Conservation (phyloP, 106 monocot species). For the Phalaenopsis aphrodite region DNA sequence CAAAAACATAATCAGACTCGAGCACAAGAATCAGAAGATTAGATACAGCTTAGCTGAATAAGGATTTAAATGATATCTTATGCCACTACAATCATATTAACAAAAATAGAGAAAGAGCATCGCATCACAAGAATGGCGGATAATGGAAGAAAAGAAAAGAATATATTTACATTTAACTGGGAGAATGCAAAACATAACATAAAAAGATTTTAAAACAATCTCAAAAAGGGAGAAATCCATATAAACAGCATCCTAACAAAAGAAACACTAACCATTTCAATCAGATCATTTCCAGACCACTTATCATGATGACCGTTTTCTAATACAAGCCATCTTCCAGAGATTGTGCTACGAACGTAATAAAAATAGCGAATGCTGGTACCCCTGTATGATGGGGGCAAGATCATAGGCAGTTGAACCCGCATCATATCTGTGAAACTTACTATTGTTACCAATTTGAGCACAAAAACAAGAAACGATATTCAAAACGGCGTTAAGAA, state of each 20-base stretch:
- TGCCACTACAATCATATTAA: background rate
- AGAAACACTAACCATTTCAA: constrained; percentile 58
- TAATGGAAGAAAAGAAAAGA: background rate
- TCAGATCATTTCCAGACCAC: constrained; percentile 25
- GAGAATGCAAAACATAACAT: background rate
- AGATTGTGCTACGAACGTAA: constrained; percentile 63
- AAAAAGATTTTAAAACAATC: constrained; percentile 3
- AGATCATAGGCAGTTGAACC: constrained; percentile 64
- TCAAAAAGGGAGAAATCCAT: background rate
- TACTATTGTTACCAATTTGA: constrained; percentile 1
- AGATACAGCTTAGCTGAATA: background rate
- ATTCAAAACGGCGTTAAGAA: background rate
- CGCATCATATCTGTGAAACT: constrained; percentile 58
- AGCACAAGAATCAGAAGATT: background rate
- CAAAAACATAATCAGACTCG: background rate
- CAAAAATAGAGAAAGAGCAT: background rate
- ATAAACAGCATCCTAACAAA: background rate
- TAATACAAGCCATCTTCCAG: constrained; percentile 57
- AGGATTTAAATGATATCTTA: background rate
- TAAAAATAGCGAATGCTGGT: constrained; percentile 88
- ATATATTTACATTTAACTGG: background rate
- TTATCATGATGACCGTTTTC: constrained; percentile 57
- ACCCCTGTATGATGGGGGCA: constrained; percentile 95
- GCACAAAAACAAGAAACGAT: background rate
- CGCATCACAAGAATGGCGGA: background rate